These are phyloP conservation scores for Colletotrichum gigasporum DNA, from an alignment of 2,329 filamentous ascomycete genomes.

Conservation along the genomic window DNA sequence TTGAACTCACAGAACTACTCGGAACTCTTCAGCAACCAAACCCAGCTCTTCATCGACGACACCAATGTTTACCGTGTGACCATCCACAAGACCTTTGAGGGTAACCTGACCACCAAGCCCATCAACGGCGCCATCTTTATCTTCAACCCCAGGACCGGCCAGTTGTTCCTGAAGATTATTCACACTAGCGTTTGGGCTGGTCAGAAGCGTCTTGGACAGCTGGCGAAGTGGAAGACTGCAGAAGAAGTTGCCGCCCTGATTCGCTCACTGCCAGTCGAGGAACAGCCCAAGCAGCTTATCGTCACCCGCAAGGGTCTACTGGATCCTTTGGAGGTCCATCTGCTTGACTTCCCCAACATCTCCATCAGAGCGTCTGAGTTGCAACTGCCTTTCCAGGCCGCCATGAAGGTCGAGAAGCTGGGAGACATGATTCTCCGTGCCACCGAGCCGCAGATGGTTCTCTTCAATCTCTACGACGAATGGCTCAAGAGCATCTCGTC, in stretches of 20 bases:
- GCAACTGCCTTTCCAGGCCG: slow-evolving; percentile 97
- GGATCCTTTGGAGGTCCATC: slow-evolving; percentile 95
- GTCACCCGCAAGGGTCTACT: slow-evolving; percentile 97
- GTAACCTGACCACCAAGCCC: slow-evolving; percentile 97
- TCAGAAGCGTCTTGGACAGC: slow-evolving; percentile 97
- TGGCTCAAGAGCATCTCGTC: slow-evolving; percentile 99
- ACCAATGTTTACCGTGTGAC: slow-evolving; percentile 99
- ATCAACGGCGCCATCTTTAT: slow-evolving; percentile 99
- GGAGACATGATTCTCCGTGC: slow-evolving; percentile 98
- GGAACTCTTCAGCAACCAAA: slow-evolving; percentile 98
- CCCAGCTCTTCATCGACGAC: slow-evolving; percentile 98
- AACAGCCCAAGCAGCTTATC: slow-evolving; percentile 98
- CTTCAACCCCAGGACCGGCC: slow-evolving; percentile 98
- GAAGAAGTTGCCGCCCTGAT: slow-evolving; percentile 99
- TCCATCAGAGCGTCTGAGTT: slow-evolving; percentile 97
- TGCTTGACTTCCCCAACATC: slow-evolving; percentile 99
- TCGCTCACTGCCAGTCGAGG: slow-evolving; percentile 93
- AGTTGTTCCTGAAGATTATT: slow-evolving; percentile 98
- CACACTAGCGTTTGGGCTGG: slow-evolving; percentile 99
- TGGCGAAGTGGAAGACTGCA: slow-evolving; percentile 99
- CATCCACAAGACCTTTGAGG: slow-evolving; percentile 99
- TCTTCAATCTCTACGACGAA: slow-evolving; percentile 98
- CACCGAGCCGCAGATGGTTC: slow-evolving; percentile 99
- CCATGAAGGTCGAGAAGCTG: slow-evolving; percentile 99
- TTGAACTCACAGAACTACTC: slow-evolving; percentile 99